Percentiles rank a stretch among this genome's conserved stretches.
phyloP scores from a whole-genome alignment of 768 basidiomycete genomes.

The Suillus paluster region DNA sequence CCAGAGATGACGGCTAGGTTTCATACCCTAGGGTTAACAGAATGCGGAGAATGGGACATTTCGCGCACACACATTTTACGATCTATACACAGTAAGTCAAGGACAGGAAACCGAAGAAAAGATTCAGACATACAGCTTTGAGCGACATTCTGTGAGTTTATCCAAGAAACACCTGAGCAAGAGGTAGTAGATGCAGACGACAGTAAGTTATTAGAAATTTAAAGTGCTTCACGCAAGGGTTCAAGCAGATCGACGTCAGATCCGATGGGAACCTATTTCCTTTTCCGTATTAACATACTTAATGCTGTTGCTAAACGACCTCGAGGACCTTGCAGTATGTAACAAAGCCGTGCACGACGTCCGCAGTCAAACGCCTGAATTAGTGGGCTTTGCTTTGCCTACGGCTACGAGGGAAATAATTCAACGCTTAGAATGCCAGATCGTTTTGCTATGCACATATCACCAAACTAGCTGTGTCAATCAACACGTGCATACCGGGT shows the following conservation, averaged over 20 bases:
- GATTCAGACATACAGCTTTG: slow-evolving; percentile 66
- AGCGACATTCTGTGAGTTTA: slow-evolving; percentile 56
- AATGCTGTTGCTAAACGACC: background rate
- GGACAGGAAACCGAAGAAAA: background rate
- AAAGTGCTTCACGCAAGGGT: background rate
- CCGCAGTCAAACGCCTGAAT: background rate
- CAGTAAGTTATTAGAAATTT: slow-evolving; percentile 5
- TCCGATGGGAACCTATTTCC: slow-evolving; percentile 12
- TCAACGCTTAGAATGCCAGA: background rate
- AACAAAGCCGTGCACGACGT: slow-evolving; percentile 1
- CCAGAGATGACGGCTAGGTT: slow-evolving; percentile 83
- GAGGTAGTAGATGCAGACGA: slow-evolving; percentile 10
- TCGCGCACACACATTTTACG: slow-evolving; percentile 57
- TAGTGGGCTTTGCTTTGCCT: background rate
- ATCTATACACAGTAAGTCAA: slow-evolving; percentile 40
- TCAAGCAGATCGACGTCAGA: slow-evolving; percentile 4
- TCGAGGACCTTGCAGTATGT: slow-evolving; percentile 4
- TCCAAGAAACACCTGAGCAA: slow-evolving; percentile 10
- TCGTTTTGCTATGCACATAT: slow-evolving; percentile 1
- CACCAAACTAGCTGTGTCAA: slow-evolving; percentile 7
- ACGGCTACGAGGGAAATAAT: background rate
- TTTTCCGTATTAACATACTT: slow-evolving; percentile 7
- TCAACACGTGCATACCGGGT: slow-evolving; percentile 25
- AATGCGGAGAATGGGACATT: slow-evolving; percentile 4
- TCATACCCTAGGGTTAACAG: slow-evolving; percentile 29